These are phyloP conservation scores for Candida verbasci DNA, from an alignment of 805 yeast genomes.

Conservation along the genomic window DNA sequence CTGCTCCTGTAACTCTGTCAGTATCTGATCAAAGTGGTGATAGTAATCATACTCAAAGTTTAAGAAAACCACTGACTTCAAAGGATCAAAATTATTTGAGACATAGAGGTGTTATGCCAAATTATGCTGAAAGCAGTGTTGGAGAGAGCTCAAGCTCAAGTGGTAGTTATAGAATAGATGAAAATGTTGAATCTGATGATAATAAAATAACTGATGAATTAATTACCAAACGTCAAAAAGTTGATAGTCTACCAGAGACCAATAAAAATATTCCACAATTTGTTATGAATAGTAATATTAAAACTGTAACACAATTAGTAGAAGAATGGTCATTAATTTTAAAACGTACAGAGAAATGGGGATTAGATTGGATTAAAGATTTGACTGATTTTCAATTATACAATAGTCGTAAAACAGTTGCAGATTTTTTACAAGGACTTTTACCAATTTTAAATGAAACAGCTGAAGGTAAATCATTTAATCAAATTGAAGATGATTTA, in stretches of 20 bases:
- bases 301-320: conserved; percentile 35
- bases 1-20: background rate
- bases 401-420: conserved; percentile 33
- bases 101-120: background rate
- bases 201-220: background rate
- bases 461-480: background rate
- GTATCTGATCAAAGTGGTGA: conserved; percentile 1
- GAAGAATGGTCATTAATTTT: conserved; percentile 39
- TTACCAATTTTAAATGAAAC: background rate
- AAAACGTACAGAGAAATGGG: conserved; percentile 36
- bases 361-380: conserved; percentile 53
- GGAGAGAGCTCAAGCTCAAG: background rate
- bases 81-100: background rate
- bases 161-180: background rate
- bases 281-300: conserved; percentile 30
- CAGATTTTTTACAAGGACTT: conserved; percentile 37
- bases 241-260: conserved; percentile 2
- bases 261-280: conserved; percentile 8
- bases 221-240: conserved; percentile 3
- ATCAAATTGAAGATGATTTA: conserved; percentile 64
- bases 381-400: conserved; percentile 60
- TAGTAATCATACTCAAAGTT: background rate
- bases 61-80: background rate
- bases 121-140: background rate
- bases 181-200: background rate